Evolutionary conservation across 192 early-diverging fungal genomes (phyloP).

Genomic region (Podila epicladia): DNA sequence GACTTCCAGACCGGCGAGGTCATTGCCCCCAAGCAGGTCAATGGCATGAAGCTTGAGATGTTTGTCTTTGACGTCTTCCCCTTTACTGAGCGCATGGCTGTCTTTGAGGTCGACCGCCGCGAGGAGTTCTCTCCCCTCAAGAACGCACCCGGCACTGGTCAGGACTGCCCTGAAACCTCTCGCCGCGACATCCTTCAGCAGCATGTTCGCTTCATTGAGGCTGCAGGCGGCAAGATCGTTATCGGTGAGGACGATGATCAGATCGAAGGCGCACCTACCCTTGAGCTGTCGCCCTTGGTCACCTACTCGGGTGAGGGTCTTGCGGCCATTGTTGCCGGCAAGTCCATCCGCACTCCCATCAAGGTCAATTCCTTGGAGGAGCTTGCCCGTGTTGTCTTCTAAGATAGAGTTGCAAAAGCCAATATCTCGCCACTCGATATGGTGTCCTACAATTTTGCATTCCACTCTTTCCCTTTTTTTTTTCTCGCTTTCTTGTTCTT

Average conservation of each 20-base stretch:
- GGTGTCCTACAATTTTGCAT: too few species aligned
- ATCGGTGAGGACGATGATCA: constrained; percentile 53
- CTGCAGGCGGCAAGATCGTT: constrained; percentile 84
- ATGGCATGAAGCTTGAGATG: constrained; percentile 98
- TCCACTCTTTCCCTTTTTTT: too few species aligned
- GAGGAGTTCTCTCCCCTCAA: constrained; percentile 99
- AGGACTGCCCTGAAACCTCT: constrained; percentile 94
- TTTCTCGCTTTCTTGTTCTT: too few species aligned
- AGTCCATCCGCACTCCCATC: constrained; percentile 71
- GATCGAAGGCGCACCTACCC: constrained; percentile 52
- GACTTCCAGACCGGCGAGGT: constrained; percentile 79
- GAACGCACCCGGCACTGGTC: constrained; percentile 91
- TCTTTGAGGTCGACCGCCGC: constrained; percentile 89
- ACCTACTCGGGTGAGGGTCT: constrained; percentile 95
- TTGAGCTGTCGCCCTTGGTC: constrained; percentile 93
- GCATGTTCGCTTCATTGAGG: constrained; percentile 86
- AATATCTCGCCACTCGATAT: too few species aligned
- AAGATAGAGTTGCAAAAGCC: constrained; percentile 1
- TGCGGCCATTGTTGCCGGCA: constrained; percentile 72
- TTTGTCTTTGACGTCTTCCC: constrained; percentile 99
- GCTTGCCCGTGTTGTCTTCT: constrained; percentile 28
- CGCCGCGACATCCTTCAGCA: constrained; percentile 89
- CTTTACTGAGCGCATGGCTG: constrained; percentile 86
- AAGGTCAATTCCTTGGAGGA: constrained; percentile 24
- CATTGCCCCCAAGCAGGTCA: constrained; percentile 79